These are phyloP conservation scores for Pestalotiopsis sp. DNA, from an alignment of 2,329 filamentous ascomycete species.

Conservation along the genomic window DNA sequence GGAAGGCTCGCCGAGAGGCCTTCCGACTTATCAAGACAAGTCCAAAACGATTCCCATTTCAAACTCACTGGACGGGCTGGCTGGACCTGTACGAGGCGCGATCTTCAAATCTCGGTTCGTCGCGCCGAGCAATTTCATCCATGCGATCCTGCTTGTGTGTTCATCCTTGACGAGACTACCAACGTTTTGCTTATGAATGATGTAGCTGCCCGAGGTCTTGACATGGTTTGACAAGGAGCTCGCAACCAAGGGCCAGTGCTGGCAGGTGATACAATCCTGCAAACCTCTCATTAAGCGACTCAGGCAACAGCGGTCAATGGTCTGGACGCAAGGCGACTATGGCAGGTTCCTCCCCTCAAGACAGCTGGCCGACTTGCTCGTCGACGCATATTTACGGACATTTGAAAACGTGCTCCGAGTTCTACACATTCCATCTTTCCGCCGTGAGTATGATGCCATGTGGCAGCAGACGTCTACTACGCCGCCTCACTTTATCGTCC, in stretches of 20 bases:
- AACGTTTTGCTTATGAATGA: neutral
- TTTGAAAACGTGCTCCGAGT: slow-evolving; percentile 51
- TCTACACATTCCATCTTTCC: slow-evolving; percentile 54
- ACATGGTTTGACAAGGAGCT: neutral
- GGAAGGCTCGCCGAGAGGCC: neutral
- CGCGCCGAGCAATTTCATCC: slow-evolving; percentile 60
- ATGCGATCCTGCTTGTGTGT: slow-evolving; percentile 46
- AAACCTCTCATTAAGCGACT: slow-evolving; percentile 56
- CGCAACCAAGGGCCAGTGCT: neutral
- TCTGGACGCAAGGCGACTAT: neutral
- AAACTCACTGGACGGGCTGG: neutral
- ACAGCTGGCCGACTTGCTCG: slow-evolving; percentile 46
- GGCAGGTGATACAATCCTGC: slow-evolving; percentile 44
- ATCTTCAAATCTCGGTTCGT: slow-evolving; percentile 60
- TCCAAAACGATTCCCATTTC: neutral
- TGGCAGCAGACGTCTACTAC: slow-evolving; percentile 39
- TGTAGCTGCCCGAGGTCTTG: neutral
- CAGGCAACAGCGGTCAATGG: slow-evolving; percentile 41
- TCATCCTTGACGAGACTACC: neutral
- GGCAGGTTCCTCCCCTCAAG: slow-evolving; percentile 46
- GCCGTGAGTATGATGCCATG: slow-evolving; percentile 48
- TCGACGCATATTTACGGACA: slow-evolving; percentile 51
- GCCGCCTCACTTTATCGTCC: slow-evolving; percentile 52
- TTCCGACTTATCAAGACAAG: neutral
- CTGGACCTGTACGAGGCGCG: slow-evolving; percentile 36